Percentiles rank a stretch among this genome's conserved stretches.
These are phyloP conservation scores for Coccomyxa subellipsoidea DNA, from an alignment of 163 green algal species.

Conservation along the genomic window DNA sequence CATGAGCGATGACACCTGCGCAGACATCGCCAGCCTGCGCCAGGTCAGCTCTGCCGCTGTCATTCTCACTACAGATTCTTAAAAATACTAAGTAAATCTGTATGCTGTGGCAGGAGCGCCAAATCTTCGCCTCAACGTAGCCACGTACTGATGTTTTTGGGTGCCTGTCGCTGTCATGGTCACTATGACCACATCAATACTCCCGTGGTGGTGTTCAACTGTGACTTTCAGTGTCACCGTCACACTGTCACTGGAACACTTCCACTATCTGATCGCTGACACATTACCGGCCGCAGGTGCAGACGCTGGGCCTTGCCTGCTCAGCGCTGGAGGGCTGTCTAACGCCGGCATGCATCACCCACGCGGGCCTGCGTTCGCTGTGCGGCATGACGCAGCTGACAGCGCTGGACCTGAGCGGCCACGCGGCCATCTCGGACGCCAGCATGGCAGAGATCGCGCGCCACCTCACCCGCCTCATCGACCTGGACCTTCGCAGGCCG, in stretches of 20 bases:
- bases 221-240: no score
- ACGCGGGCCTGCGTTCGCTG: not conserved
- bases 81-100: no score
- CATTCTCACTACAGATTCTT: not conserved
- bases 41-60: not conserved
- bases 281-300: not conserved
- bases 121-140: not conserved
- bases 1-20: constrained; percentile 1
- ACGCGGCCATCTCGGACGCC: not conserved
- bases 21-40: not conserved
- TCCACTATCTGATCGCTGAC: no score
- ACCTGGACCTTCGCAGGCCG: not conserved
- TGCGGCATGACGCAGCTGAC: not conserved
- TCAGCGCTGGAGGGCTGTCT: not conserved
- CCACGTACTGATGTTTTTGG: not conserved
- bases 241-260: no score
- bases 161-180: not conserved
- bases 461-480: not conserved
- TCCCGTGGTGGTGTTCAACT: no score
- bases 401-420: not conserved
- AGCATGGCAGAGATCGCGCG: not conserved
- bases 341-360: not conserved
- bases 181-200: no score
- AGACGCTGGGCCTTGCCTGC: not conserved
- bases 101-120: no score